phyloP scores from a whole-genome alignment of 352 stramenopile species.

The Phytophthora pluvialis region DNA sequence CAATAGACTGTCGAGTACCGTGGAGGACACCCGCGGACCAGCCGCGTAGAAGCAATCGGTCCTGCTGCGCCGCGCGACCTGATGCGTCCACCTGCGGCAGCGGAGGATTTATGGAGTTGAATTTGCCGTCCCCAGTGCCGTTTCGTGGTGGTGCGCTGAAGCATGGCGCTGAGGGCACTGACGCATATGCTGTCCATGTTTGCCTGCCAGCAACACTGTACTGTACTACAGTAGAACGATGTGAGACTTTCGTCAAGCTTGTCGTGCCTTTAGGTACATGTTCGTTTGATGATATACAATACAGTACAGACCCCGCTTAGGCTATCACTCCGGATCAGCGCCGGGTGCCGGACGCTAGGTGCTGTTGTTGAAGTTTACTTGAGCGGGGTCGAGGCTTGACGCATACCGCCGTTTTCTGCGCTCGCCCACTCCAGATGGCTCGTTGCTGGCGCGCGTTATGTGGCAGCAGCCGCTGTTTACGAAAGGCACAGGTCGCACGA shows the following conservation, averaged over 20 bases:
- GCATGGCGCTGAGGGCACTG: too few relatives aligned
- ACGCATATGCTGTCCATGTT: too few relatives aligned
- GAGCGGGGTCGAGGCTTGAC: conserved; percentile 8
- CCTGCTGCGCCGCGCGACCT: neutral
- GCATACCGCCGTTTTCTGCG: conserved; percentile 6
- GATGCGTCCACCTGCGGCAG: neutral
- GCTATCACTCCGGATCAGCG: neutral
- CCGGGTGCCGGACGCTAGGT: neutral
- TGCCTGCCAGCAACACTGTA: too few relatives aligned
- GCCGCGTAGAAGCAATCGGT: neutral
- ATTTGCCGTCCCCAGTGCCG: neutral
- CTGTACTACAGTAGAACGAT: too few relatives aligned
- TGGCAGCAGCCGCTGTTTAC: conserved; percentile 22
- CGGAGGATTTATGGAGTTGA: neutral
- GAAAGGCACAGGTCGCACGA: conserved; percentile 3
- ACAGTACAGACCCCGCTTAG: neutral
- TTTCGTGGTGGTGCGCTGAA: too few relatives aligned
- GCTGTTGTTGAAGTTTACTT: conserved; percentile 14
- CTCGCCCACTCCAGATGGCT: neutral
- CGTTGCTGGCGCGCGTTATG: conserved; percentile 8
- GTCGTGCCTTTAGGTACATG: too few relatives aligned
- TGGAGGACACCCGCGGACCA: too few relatives aligned
- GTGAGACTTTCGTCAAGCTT: too few relatives aligned
- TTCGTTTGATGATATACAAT: neutral
- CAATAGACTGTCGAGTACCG: too few relatives aligned